Conservation (phyloP, 257 asterid genomes). For the Haberlea rhodopensis region DNA sequence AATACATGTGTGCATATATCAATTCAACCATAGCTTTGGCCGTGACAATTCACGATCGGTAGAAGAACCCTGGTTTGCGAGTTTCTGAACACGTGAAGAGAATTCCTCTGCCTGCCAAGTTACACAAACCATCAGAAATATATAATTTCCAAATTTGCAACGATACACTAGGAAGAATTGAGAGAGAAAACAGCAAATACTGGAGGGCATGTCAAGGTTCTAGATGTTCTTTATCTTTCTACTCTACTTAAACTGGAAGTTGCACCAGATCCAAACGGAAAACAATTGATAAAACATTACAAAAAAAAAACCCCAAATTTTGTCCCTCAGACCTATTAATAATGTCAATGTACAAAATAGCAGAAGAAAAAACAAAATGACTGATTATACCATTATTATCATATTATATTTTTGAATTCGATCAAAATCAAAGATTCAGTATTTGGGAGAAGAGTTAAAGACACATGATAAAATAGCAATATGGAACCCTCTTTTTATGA, state of each 20-base stretch:
- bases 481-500: background rate
- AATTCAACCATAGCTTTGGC: conserved; percentile 62
- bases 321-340: background rate
- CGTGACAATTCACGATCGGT: conserved; percentile 45
- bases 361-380: no score
- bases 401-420: no score
- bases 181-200: background rate
- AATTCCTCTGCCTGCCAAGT: conserved; percentile 73
- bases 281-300: background rate
- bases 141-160: background rate
- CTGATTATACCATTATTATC: no score
- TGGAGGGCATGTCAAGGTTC: background rate
- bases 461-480: no score
- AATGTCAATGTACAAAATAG: no score
- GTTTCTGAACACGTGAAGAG: conserved; percentile 75
- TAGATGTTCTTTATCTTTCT: no score
- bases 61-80: conserved; percentile 68
- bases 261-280: background rate
- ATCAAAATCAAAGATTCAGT: no score
- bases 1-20: conserved; percentile 18
- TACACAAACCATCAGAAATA: conserved; percentile 16
- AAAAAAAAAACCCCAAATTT: background rate
- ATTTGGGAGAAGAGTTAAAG: no score
- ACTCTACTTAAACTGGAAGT: background rate
- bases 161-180: background rate